Base-by-base conservation (phyloP, 2,329 filamentous ascomycete genomes). In the Chaetomiaceae sp. region DNA sequence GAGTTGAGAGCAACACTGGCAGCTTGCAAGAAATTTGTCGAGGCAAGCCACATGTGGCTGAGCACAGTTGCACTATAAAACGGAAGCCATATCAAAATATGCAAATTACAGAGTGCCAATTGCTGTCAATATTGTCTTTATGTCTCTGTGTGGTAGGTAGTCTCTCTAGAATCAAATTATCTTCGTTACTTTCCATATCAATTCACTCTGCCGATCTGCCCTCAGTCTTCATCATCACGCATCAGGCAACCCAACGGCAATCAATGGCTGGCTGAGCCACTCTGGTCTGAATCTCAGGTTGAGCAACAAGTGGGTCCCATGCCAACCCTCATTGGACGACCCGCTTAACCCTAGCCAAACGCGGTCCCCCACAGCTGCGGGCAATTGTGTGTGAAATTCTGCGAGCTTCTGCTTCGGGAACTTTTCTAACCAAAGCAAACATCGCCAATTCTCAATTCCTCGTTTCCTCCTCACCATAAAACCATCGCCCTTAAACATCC, bases 401-500 rank as follows among this genome's bases (percentile, higher is more conserved):
- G 51, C 37, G 35, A 44, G 48, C 45, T 55, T 54, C 41, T 49
- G 48, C 43, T 51, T 59, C 12, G 31, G 41, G 50, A 51, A 55
- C 37, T 42, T 57, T 59, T 58, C 42, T 51, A 25, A 44, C 50
- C 46, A 44, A 44, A 48, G 37, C 44, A 52, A 27, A 53, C 48
- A 48, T 59, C 54, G 48, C 53, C 21, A 57, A 37, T 33, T 17
- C 43, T 37, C 47, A 50, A 44, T 31, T 42, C 50, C 48, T 47
- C 27, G 50, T 48, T 55, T 55, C 57, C 54, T 44, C 54, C 54
- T 44, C 54, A 56, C 40, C 37, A 40, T 35, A 59, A 54, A 62
- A 56, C 55, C 62, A 59, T 53, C 70, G 83, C 86, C 90, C 91
- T 96, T 91, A 96, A 96, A 96, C 74, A 95, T 88, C 90, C 90